Conservation (phyloP, 2,329 filamentous ascomycete genomes). For the Fusarium tupiense region DNA sequence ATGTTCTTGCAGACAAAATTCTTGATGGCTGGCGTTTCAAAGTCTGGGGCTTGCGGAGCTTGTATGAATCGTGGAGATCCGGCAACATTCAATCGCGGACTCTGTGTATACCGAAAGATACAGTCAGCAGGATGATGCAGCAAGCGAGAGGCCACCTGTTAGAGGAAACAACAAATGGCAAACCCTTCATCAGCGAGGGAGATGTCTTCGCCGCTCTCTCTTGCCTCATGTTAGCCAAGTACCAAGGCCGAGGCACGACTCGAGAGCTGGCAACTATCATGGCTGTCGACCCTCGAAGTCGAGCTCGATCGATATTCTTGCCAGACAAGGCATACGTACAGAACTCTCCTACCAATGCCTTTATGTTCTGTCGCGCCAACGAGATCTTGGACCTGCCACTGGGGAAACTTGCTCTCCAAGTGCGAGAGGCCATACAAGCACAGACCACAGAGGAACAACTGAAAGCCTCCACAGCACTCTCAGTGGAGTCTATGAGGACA, state of each 20-base stretch:
- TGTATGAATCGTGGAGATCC: conserved; percentile 11
- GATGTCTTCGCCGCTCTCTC: conserved; percentile 17
- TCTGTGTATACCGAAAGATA: background rate
- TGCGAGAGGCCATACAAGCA: conserved; percentile 10
- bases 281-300: conserved; percentile 19
- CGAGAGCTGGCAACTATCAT: conserved; percentile 10
- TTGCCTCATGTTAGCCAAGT: background rate
- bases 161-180: rapidly evolving
- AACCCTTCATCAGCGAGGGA: background rate
- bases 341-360: conserved; percentile 15
- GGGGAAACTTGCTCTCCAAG: conserved; percentile 22
- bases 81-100: conserved; percentile 5
- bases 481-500: conserved; percentile 15
- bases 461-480: conserved; percentile 6
- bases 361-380: background rate
- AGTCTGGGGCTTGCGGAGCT: conserved; percentile 3
- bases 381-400: conserved; percentile 2
- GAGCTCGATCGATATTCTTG: conserved; percentile 5
- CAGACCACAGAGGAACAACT: conserved; percentile 35
- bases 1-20: conserved; percentile 3
- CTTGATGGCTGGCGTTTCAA: conserved; percentile 16
- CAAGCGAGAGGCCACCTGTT: background rate
- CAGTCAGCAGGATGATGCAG: background rate
- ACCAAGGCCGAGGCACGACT: background rate
- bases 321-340: conserved; percentile 8